Evolutionary conservation across 306 rosid species (phyloP).

Genomic region (Cyamopsis tetragonoloba): DNA sequence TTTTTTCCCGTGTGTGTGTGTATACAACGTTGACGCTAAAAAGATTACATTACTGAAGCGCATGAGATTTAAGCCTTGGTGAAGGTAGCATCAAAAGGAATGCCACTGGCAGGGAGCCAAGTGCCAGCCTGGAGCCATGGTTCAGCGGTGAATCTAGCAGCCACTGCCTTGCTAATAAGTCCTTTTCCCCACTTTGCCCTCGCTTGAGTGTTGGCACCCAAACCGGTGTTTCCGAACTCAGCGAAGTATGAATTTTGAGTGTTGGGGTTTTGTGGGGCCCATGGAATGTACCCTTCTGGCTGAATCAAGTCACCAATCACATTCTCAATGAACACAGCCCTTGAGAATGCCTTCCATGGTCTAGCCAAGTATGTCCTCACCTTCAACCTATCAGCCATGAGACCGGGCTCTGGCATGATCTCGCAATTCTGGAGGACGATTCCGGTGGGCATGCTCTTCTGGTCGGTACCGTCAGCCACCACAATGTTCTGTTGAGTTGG

Average conservation of each 20-base stretch:
- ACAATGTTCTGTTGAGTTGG: slow-evolving; percentile 31
- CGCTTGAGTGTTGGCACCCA: slow-evolving; percentile 32
- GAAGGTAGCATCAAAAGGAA: slow-evolving; percentile 21
- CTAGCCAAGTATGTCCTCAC: slow-evolving; percentile 49
- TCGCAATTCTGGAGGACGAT: slow-evolving; percentile 54
- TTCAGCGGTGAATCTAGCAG: slow-evolving; percentile 34
- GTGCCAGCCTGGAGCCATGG: slow-evolving; percentile 22
- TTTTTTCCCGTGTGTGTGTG: no score
- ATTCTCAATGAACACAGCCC: slow-evolving; percentile 51
- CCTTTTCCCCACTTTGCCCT: slow-evolving; percentile 47
- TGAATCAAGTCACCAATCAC: slow-evolving; percentile 38
- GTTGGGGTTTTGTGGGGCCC: slow-evolving; percentile 25
- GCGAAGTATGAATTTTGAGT: slow-evolving; percentile 35
- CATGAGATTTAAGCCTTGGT: not conserved
- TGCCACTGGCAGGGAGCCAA: slow-evolving; percentile 33
- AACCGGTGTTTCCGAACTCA: slow-evolving; percentile 57
- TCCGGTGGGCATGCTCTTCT: slow-evolving; percentile 9
- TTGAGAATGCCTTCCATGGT: slow-evolving; percentile 60
- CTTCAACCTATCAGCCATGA: slow-evolving; percentile 23
- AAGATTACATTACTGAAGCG: not conserved
- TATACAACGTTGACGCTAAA: not conserved
- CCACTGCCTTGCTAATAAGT: slow-evolving; percentile 28
- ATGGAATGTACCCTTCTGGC: slow-evolving; percentile 37
- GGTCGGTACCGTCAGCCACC: slow-evolving; percentile 43
- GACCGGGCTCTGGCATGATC: slow-evolving; percentile 40